Percentiles rank a stretch among this genome's conserved stretches.
Conservation (phyloP, 163 green algal species). For the Botryococcus braunii region DNA sequence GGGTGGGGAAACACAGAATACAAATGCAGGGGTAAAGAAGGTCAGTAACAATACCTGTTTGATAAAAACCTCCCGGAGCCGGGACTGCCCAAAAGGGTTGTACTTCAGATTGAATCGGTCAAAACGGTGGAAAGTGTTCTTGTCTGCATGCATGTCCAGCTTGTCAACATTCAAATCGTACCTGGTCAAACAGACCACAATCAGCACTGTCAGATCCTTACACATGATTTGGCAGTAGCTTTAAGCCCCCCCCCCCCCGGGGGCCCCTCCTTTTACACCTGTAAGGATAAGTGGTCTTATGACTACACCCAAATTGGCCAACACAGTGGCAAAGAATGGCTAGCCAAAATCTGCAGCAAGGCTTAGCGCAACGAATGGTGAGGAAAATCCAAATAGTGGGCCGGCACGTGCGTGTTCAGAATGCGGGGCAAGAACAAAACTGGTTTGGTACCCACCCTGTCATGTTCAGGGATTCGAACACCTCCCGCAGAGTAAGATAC, state of each 20-base stretch:
- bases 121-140: constrained; percentile 98
- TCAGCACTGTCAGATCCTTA: too few species aligned
- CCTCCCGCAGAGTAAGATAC: constrained; percentile 94
- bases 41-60: constrained; percentile 86
- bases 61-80: constrained; percentile 98
- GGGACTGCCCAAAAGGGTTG: constrained; percentile 95
- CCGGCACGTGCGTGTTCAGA: too few species aligned
- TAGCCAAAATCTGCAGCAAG: too few species aligned
- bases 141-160: constrained; percentile 98
- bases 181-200: constrained; percentile 18
- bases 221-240: background rate
- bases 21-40: background rate
- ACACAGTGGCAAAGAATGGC: too few species aligned
- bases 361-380: too few species aligned
- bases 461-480: constrained; percentile 92
- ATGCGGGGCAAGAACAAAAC: too few species aligned
- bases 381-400: too few species aligned
- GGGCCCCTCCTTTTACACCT: background rate
- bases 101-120: constrained; percentile 99
- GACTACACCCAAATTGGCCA: too few species aligned
- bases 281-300: too few species aligned
- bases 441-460: constrained; percentile 52
- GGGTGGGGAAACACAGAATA: background rate
- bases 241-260: background rate
- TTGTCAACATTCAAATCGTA: constrained; percentile 98